phyloP scores from a whole-genome alignment of 75 land plant genomes.

The Selaginella moellendorffii region DNA sequence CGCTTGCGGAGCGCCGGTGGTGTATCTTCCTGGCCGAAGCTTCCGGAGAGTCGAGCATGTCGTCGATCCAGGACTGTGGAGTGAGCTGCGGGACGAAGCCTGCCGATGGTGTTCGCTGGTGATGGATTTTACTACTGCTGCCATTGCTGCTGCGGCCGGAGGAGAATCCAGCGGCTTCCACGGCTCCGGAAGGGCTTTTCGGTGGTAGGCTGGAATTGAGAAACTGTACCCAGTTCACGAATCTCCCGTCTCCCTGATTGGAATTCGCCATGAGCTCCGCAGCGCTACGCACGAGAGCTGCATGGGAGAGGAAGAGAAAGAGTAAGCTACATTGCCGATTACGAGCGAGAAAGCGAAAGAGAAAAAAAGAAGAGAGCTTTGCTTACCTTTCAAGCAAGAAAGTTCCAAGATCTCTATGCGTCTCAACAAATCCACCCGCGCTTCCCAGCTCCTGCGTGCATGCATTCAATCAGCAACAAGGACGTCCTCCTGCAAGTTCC shows the following conservation, averaged over 20 bases:
- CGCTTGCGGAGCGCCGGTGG: conserved; percentile 88
- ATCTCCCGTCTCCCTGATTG: background rate
- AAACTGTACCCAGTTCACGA: background rate
- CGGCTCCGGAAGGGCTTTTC: background rate
- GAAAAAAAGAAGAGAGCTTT: no score
- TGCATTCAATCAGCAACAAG: no score
- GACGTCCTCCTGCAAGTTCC: no score
- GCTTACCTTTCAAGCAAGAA: no score
- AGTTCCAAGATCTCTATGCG: no score
- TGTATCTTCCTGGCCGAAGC: conserved; percentile 38
- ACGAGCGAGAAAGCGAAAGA: no score
- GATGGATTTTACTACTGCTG: background rate
- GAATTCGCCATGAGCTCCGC: background rate
- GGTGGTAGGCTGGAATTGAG: background rate
- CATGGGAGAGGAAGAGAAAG: no score
- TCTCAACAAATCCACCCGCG: no score
- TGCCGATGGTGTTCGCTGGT: background rate
- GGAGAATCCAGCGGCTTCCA: background rate
- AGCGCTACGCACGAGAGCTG: no score
- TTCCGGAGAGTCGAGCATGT: conserved; percentile 60
- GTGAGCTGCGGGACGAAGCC: background rate
- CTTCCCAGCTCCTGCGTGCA: no score
- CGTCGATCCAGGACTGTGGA: conserved; percentile 84
- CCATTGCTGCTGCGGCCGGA: background rate
- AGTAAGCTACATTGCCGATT: no score